Evolutionary conservation across 768 basidiomycete species (phyloP), one percentile per base, ranked within the genome.

Genomic region (Termitomyces eurrhizus): DNA sequence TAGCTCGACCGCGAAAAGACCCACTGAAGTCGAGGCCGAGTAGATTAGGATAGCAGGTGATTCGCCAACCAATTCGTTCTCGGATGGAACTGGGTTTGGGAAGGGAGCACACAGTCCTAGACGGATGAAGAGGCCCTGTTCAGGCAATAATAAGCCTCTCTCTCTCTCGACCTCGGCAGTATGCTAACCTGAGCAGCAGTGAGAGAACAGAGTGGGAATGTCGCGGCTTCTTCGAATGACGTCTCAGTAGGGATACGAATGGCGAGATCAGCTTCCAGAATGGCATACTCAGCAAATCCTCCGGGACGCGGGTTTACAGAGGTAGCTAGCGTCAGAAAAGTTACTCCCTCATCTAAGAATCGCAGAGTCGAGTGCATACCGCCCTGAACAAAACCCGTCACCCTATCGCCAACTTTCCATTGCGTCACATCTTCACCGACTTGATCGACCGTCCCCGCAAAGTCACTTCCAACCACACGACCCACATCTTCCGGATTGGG

Each of bases 261-360:
- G 7, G 70, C 66, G 5, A 75, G 64, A 59, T 75, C 74, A 8
- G 67, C 68, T 50, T 75, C 74, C 8, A 75, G 56, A 24, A 73
- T 66, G 11, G 71, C 69, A 55, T 69, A 75, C 62, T 74, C 69
- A n/a, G 74, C 71, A 59, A 75, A 75, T 24, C 68, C 74, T 33
- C 74, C 74, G 8, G 74, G 74, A 21, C 70, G 66, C 32, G 64
- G 62, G 39, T 71, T 74, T 7, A 61, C 67, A 33, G 72, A 72
- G 7, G 74, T 74, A 11, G 74, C 74, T 75, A 50, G 4, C 64
- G 13, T 48, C 48, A 21, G 45, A n/a, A 48, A 24, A 16, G 51
- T 48, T 6, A 21, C 44, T n/a, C 14, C 26, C 6, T 18, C 42
- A 32, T 32, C 24, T 35, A 41, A 39, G 21, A 24, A 2, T 26